A percentile compares a stretch with the other conserved stretches of the same genome.
Conservation (phyloP, 2,329 filamentous ascomycete genomes). For the Penicillium expansum region DNA sequence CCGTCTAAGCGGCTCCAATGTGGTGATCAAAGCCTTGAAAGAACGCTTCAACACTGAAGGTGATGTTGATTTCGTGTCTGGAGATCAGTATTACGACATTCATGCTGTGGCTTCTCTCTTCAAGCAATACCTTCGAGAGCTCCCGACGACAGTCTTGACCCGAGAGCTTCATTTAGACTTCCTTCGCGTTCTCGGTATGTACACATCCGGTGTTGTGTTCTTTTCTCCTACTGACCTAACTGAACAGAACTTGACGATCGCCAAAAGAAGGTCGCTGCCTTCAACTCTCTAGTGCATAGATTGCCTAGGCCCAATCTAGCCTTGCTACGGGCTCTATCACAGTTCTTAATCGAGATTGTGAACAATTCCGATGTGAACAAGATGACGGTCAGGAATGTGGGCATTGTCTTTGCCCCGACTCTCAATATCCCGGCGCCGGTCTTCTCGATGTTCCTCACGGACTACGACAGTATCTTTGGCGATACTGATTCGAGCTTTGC, state of each 20-base stretch:
- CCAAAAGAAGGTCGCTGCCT: conserved; percentile 70
- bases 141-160: conserved; percentile 88
- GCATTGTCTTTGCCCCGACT: conserved; percentile 96
- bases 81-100: conserved; percentile 83
- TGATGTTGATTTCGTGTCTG: conserved; percentile 80
- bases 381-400: conserved; percentile 97
- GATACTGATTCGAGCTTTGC: conserved; percentile 49
- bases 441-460: conserved; percentile 89
- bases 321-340: conserved; percentile 77
- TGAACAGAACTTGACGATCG: conserved; percentile 66
- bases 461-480: conserved; percentile 83
- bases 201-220: not conserved
- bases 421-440: conserved; percentile 94
- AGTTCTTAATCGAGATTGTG: conserved; percentile 88
- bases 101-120: conserved; percentile 92
- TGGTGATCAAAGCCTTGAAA: conserved; percentile 84
- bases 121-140: conserved; percentile 88
- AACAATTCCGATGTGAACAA: conserved; percentile 89
- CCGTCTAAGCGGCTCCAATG: conserved; percentile 91
- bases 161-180: conserved; percentile 89
- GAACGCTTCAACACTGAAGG: conserved; percentile 93
- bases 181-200: conserved; percentile 66
- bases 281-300: conserved; percentile 74
- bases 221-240: conserved; percentile 10
- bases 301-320: conserved; percentile 78